These are phyloP conservation scores for Candida sonorensis DNA, from an alignment of 805 yeast genomes.

Conservation along the genomic window DNA sequence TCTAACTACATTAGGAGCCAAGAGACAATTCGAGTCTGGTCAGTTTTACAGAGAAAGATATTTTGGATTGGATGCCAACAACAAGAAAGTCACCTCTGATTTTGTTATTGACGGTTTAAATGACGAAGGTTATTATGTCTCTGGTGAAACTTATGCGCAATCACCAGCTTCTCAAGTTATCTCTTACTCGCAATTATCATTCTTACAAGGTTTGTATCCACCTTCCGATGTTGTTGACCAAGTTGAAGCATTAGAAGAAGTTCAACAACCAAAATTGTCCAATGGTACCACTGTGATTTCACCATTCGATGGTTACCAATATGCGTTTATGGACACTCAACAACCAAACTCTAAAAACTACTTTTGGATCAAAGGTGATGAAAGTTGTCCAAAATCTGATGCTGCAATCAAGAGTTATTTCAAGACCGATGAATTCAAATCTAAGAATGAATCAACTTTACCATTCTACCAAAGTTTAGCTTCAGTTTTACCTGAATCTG, in stretches of 20 bases:
- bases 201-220: slow-evolving; percentile 43
- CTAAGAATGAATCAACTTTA: slow-evolving; percentile 29
- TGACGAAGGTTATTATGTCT: slow-evolving; percentile 28
- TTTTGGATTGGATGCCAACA: slow-evolving; percentile 27
- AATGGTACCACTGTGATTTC: slow-evolving; percentile 33
- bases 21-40: slow-evolving; percentile 32
- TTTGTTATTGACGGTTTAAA: slow-evolving; percentile 27
- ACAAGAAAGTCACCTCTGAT: slow-evolving; percentile 20
- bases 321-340: slow-evolving; percentile 33
- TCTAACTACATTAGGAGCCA: slow-evolving; percentile 38
- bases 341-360: slow-evolving; percentile 29
- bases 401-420: slow-evolving; percentile 27
- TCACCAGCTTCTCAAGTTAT: slow-evolving; percentile 32
- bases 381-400: slow-evolving; percentile 32
- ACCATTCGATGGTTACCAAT: slow-evolving; percentile 41
- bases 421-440: slow-evolving; percentile 25
- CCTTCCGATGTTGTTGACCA: slow-evolving; percentile 28
- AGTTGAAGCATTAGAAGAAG: slow-evolving; percentile 17
- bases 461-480: slow-evolving; percentile 33
- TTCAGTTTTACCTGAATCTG: slow-evolving; percentile 19
- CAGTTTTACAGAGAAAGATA: slow-evolving; percentile 36
- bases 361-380: slow-evolving; percentile 38
- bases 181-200: slow-evolving; percentile 34
- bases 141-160: slow-evolving; percentile 32
- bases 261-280: slow-evolving; percentile 26